Evolutionary conservation across 1,139 yeast genomes (phyloP).

Genomic region (Pichia sp.): DNA sequence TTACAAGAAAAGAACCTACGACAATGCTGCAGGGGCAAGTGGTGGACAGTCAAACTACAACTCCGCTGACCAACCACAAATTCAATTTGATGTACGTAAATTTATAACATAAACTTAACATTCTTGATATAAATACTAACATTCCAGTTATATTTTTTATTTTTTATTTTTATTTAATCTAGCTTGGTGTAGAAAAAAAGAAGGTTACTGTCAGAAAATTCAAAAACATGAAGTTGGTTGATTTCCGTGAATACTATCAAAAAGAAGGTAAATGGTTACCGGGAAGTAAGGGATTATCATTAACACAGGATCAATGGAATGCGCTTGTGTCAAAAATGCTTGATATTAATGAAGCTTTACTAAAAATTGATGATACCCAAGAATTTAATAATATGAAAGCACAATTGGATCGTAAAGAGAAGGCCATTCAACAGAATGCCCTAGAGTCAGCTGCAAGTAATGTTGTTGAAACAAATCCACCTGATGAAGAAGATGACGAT

Average conservation of each 20-base stretch:
- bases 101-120: no score
- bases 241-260: constrained; percentile 72
- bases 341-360: constrained; percentile 57
- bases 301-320: constrained; percentile 66
- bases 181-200: constrained; percentile 58
- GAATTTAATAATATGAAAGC: constrained; percentile 11
- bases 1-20: constrained; percentile 5
- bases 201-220: constrained; percentile 66
- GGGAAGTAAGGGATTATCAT: constrained; percentile 78
- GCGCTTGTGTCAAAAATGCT: constrained; percentile 45
- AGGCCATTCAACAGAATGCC: constrained; percentile 9
- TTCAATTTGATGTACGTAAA: constrained; percentile 15
- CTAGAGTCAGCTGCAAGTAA: neutral
- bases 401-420: neutral
- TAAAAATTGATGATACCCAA: constrained; percentile 35
- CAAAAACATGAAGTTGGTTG: constrained; percentile 59
- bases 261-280: constrained; percentile 62
- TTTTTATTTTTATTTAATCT: no score
- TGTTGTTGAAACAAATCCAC: neutral
- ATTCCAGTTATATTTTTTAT: no score
- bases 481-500: constrained; percentile 15
- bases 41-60: neutral
- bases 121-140: no score
- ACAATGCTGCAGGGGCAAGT: neutral
- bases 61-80: constrained; percentile 10